Conservation (phyloP, 2,329 filamentous ascomycete genomes). For the Alternaria triticina region DNA sequence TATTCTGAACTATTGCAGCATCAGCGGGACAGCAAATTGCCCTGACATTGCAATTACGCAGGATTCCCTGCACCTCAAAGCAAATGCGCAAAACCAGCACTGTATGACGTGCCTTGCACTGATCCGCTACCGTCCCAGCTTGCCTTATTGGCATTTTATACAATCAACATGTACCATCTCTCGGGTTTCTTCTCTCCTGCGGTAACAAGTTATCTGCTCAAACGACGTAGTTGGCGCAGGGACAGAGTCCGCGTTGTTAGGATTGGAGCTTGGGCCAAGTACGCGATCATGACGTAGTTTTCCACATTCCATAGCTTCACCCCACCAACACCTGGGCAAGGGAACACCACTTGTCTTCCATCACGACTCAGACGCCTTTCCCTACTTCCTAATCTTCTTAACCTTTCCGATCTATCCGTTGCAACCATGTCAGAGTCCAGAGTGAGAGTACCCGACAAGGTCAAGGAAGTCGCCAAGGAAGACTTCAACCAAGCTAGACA, state of each 20-base stretch:
- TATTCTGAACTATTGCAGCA: conserved; percentile 1
- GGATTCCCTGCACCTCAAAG: neutral
- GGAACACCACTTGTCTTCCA: conserved; percentile 4
- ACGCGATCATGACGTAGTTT: conserved; percentile 18
- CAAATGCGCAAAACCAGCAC: neutral
- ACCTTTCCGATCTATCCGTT: conserved; percentile 8
- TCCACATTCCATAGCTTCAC: conserved; percentile 1
- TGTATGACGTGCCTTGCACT: conserved; percentile 6
- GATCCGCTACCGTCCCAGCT: neutral
- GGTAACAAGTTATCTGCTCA: neutral
- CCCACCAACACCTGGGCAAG: conserved; percentile 10
- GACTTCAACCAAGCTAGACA: conserved; percentile 72
- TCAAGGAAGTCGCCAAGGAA: conserved; percentile 67
- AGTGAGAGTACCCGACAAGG: conserved; percentile 53
- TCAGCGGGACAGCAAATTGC: conserved; percentile 1
- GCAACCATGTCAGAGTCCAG: conserved; percentile 21
- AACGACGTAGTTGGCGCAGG: neutral
- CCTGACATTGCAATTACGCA: conserved; percentile 3
- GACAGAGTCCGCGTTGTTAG: neutral
- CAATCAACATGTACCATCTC: neutral
- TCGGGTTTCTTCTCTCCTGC: neutral
- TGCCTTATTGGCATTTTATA: neutral
- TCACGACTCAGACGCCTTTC: conserved; percentile 9
- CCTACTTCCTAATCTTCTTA: conserved; percentile 4
- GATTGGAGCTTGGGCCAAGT: conserved; percentile 9